Evolutionary conservation across 108 stramenopile species (phyloP), one percentile per base, ranked within the genome.

Genomic region (Nannochloropsis gaditana): DNA sequence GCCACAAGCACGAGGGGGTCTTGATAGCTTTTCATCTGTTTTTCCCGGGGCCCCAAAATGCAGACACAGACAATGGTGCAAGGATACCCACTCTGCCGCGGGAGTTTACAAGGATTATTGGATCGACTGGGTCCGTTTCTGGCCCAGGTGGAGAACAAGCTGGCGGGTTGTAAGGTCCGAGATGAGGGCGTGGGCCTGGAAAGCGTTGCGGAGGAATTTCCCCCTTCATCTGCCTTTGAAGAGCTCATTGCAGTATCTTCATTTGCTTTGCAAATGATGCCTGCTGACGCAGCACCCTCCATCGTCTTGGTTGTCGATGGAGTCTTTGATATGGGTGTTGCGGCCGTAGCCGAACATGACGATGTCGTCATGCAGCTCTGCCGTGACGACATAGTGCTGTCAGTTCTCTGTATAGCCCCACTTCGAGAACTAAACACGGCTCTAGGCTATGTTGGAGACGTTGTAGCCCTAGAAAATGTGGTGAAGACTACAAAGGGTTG

Each of bases 281-380:
- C 59, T n/a, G 59, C 59, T 6, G n/a, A 73, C 8, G 59, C 59
- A 73, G 59, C 59, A 6, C 59, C 59, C 8, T 73, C 59, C 59
- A 73, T 73, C 4, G 59, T 73, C 4, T 73, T 73, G 59, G n/a
- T 73, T 4, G 59, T 73, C 59, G 59, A 73, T n/a, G 59, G 59
- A 15, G 59, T 73, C 59, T 73, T 73, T n/a, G 19, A 73, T 73
- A 15, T 73, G 15, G 59, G 59, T n/a, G 19, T n/a, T n/a, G 59
- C 59, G n/a, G 59, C 59, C 59, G 59, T 73, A n/a, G 59, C 59
- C 8, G 59, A 73, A 73, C n/a, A 73, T n/a, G 59, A 73, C 59
- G 59, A 73, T n/a, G 19, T 73, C 19, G n/a, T 8, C 59, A 73
- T 73, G 59, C 59, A 73, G 59, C 59, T 73, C 59, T 73, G 59